A percentile compares a stretch with the other conserved stretches of the same genome.
Conservation (phyloP, 345 rosid genomes). For the Noccaea caerulescens region DNA sequence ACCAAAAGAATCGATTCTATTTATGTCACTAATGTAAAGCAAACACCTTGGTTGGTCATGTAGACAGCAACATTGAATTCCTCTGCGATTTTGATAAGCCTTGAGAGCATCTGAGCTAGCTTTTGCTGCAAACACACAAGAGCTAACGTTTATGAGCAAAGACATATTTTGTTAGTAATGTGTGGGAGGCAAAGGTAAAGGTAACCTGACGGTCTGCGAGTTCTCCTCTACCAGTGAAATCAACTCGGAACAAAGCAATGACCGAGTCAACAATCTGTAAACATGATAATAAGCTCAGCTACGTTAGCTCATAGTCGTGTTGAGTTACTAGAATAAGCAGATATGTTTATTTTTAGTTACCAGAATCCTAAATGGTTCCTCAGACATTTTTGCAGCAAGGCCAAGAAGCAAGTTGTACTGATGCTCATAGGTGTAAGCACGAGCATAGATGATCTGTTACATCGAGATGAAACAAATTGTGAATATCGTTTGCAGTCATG, state of each 20-base stretch:
- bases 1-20: neutral
- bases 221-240: conserved; percentile 91
- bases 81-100: conserved; percentile 81
- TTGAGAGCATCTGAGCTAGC: conserved; percentile 90
- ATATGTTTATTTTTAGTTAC: conserved; percentile 43
- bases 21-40: conserved; percentile 1
- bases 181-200: neutral
- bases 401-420: conserved; percentile 89
- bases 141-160: conserved; percentile 24
- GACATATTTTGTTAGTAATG: neutral
- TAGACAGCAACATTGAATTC: conserved; percentile 92
- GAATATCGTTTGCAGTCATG: conserved; percentile 9
- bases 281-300: conserved; percentile 13
- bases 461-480: conserved; percentile 31
- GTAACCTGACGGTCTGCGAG: conserved; percentile 87
- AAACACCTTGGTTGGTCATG: conserved; percentile 89
- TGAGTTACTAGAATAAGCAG: neutral
- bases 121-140: conserved; percentile 71
- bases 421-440: conserved; percentile 87
- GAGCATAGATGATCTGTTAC: conserved; percentile 85
- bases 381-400: conserved; percentile 93
- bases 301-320: conserved; percentile 12
- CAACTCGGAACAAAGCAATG: conserved; percentile 83
- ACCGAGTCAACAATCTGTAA: conserved; percentile 82
- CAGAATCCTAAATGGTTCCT: conserved; percentile 87